Conservation (phyloP, 2,329 filamentous ascomycete species). For the Trichoderma afroharzianum region DNA sequence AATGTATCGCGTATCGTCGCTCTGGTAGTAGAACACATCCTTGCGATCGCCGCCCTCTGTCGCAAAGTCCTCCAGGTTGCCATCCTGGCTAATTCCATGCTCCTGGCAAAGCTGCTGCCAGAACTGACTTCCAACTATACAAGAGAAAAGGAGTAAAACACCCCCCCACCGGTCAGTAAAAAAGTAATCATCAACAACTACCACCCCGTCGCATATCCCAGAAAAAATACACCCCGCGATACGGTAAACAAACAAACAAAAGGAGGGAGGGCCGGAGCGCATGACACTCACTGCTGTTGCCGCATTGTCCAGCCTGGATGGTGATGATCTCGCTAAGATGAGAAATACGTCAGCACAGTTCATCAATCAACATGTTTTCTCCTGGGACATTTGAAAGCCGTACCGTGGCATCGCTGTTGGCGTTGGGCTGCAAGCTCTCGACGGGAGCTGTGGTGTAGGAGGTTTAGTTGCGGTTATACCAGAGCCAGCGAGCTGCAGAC, state of each 20-base stretch:
- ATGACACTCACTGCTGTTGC: constrained; percentile 81
- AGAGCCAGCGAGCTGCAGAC: background rate
- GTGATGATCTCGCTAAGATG: constrained; percentile 92
- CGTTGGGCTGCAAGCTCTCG: background rate
- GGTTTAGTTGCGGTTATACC: background rate
- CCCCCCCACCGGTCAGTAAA: background rate
- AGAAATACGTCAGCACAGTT: background rate
- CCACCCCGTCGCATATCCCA: no score
- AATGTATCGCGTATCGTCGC: constrained; percentile 97
- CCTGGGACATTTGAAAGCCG: background rate
- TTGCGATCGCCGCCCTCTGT: constrained; percentile 97
- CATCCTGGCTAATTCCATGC: constrained; percentile 95
- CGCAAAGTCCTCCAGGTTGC: constrained; percentile 95
- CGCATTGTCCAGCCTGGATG: constrained; percentile 97
- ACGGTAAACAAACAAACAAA: background rate
- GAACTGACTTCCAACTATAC: constrained; percentile 87
- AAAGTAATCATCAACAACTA: background rate
- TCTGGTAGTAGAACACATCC: constrained; percentile 99
- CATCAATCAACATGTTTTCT: constrained; percentile 12
- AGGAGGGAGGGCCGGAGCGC: constrained; percentile 30
- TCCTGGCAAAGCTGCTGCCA: constrained; percentile 99
- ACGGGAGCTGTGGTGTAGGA: background rate
- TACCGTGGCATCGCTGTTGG: constrained; percentile 29
- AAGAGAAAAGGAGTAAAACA: constrained; percentile 30
- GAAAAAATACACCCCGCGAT: background rate